Conservation (phyloP, 805 yeast genomes). For the Ascoidea rubescens region DNA sequence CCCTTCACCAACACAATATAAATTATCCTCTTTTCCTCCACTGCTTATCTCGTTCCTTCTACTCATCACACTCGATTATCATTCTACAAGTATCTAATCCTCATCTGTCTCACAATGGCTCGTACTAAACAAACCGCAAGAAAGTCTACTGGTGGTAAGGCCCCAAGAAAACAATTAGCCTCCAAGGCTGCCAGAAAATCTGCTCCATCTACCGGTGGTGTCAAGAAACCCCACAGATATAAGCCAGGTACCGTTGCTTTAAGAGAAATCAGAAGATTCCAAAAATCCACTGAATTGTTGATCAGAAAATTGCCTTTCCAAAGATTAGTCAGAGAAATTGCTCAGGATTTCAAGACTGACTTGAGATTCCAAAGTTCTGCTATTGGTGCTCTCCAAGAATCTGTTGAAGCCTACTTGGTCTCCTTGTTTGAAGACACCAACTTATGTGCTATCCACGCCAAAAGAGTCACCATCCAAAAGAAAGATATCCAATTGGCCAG, state of each 20-base stretch:
- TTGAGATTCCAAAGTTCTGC: conserved; percentile 84
- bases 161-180: conserved; percentile 85
- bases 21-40: not conserved
- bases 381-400: conserved; percentile 82
- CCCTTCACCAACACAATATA: no score
- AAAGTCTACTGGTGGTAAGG: conserved; percentile 87
- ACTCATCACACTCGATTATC: not conserved
- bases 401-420: conserved; percentile 80
- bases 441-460: conserved; percentile 87
- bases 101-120: conserved; percentile 36
- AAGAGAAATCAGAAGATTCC: conserved; percentile 87
- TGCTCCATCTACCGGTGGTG: conserved; percentile 77
- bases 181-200: conserved; percentile 87
- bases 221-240: conserved; percentile 86
- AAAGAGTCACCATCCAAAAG: conserved; percentile 88
- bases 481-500: conserved; percentile 85
- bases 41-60: not conserved
- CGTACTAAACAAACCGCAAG: conserved; percentile 84
- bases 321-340: conserved; percentile 81
- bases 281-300: conserved; percentile 75
- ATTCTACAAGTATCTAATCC: not conserved
- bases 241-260: conserved; percentile 93
- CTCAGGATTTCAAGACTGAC: conserved; percentile 78
- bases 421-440: conserved; percentile 81
- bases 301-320: conserved; percentile 87